A percentile compares a stretch with the other conserved stretches of the same genome.
These are phyloP conservation scores for Suillus subalutaceus DNA, from an alignment of 768 basidiomycete genomes.

Conservation along the genomic window DNA sequence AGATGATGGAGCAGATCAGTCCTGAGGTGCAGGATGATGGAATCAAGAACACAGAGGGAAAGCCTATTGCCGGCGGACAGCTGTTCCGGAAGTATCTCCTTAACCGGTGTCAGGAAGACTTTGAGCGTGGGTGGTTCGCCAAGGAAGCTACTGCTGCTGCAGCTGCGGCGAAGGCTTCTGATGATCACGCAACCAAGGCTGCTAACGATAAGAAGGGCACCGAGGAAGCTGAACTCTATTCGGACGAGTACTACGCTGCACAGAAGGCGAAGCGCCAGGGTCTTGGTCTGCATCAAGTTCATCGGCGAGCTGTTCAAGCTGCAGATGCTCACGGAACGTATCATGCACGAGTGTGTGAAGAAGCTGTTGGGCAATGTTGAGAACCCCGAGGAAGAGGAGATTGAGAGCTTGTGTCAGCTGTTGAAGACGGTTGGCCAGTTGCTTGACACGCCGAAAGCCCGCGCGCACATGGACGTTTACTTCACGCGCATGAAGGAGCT, in stretches of 20 bases:
- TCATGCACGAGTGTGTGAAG: conserved; percentile 99
- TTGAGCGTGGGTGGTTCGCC: conserved; percentile 92
- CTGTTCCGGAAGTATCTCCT: conserved; percentile 97
- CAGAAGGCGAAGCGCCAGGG: conserved; percentile 95
- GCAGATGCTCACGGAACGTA: conserved; percentile 95
- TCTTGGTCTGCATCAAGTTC: conserved; percentile 95
- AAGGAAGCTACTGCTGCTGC: conserved; percentile 66
- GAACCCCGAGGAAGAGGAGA: conserved; percentile 96
- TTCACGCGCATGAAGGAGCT: conserved; percentile 90
- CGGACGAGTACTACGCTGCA: conserved; percentile 94
- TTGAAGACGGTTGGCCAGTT: conserved; percentile 84
- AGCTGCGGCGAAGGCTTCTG: conserved; percentile 76
- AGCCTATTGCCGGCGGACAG: conserved; percentile 89
- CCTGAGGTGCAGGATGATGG: conserved; percentile 87
- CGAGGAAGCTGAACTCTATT: conserved; percentile 76
- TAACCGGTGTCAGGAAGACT: conserved; percentile 97
- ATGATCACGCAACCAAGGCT: conserved; percentile 79
- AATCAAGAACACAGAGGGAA: conserved; percentile 78
- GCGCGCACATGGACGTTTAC: conserved; percentile 89
- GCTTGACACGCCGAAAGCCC: conserved; percentile 84
- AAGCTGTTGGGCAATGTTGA: conserved; percentile 92
- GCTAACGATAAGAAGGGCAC: conserved; percentile 51
- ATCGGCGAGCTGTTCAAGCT: conserved; percentile 99
- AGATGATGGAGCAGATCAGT: conserved; percentile 95
- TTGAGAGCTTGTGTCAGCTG: conserved; percentile 94